These are phyloP conservation scores for Fagopyrum homotropicum DNA, from an alignment of 148 eudicot genomes.

Conservation along the genomic window DNA sequence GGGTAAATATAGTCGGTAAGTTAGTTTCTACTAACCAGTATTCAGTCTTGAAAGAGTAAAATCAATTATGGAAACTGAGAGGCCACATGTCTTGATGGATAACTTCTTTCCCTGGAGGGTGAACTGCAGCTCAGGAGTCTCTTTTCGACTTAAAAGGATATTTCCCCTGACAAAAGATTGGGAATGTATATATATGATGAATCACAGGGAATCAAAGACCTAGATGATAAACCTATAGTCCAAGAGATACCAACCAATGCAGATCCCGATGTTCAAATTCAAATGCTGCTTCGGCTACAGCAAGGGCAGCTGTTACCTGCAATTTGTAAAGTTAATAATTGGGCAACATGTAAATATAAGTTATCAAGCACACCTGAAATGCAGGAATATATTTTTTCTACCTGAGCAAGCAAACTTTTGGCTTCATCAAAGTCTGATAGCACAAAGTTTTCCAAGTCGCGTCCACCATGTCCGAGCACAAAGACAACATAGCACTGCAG, in stretches of 20 bases:
- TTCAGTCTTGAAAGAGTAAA: slow-evolving; percentile 93
- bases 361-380: not conserved
- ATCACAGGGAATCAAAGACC: not conserved
- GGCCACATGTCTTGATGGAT: slow-evolving; percentile 54
- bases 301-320: slow-evolving; percentile 81
- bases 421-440: slow-evolving; percentile 77
- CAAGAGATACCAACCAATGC: slow-evolving; percentile 58
- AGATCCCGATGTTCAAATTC: slow-evolving; percentile 96
- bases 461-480: slow-evolving; percentile 88
- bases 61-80: slow-evolving; percentile 73
- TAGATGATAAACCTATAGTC: not conserved
- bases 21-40: slow-evolving; percentile 42
- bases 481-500: slow-evolving; percentile 72
- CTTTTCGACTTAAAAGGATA: slow-evolving; percentile 71
- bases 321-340: slow-evolving; percentile 14
- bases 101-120: slow-evolving; percentile 57
- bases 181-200: not conserved
- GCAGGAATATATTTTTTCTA: slow-evolving; percentile 10
- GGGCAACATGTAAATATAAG: slow-evolving; percentile 6
- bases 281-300: slow-evolving; percentile 91
- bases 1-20: not conserved
- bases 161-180: slow-evolving; percentile 59
- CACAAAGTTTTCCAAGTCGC: slow-evolving; percentile 90
- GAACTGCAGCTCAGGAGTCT: slow-evolving; percentile 37
- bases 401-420: slow-evolving; percentile 78